Conservation (phyloP, 257 asterid genomes). For the Jaltomata sinuosa region DNA sequence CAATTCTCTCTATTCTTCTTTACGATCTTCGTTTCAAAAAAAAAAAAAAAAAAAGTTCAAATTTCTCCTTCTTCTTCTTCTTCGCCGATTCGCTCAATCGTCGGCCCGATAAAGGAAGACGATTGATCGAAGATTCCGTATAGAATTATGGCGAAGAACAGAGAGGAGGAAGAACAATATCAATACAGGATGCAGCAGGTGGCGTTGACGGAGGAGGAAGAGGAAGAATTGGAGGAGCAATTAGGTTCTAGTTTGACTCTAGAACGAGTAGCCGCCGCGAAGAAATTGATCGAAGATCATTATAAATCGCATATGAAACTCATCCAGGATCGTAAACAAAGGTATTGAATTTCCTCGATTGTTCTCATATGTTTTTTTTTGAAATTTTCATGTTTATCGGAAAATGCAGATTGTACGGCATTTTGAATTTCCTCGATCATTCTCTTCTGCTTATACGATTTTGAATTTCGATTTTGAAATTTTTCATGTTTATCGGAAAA, state of each 20-base stretch:
- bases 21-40: background rate
- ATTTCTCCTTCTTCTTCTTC: background rate
- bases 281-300: slow-evolving; percentile 74
- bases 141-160: background rate
- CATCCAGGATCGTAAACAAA: slow-evolving; percentile 45
- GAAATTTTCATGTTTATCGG: background rate
- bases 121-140: background rate
- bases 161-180: slow-evolving; percentile 14
- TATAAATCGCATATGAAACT: slow-evolving; percentile 57
- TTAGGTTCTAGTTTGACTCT: slow-evolving; percentile 50
- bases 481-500: no score
- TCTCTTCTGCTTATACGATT: no score
- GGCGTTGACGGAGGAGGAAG: slow-evolving; percentile 17
- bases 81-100: background rate
- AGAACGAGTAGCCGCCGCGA: slow-evolving; percentile 79
- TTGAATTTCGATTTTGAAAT: no score
- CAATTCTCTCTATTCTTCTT: background rate
- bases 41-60: background rate
- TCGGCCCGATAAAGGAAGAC: background rate
- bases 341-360: background rate
- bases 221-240: slow-evolving; percentile 33
- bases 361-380: background rate
- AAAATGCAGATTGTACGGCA: background rate
- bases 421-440: background rate
- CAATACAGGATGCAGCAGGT: background rate